Percentiles rank a stretch among this genome's conserved stretches.
Evolutionary conservation across 2,329 filamentous ascomycete species (phyloP).

Genomic region (Pseudogymnoascus sp.): DNA sequence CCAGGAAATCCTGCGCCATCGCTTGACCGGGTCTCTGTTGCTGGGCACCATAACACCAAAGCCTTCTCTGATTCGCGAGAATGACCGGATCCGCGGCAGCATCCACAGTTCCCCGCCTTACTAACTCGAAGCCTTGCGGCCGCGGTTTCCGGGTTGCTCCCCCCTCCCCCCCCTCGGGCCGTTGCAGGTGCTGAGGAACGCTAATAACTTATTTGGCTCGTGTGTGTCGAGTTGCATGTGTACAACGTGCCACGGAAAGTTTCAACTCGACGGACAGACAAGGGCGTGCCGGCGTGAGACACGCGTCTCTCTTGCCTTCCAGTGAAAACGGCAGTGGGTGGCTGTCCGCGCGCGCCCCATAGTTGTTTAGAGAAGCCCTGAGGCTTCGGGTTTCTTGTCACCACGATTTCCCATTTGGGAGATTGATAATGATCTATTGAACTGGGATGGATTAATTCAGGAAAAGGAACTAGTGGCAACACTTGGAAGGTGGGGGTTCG

Average conservation of each 20-base stretch:
- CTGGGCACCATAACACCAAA: not conserved
- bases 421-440: not conserved
- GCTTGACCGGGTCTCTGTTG: not conserved
- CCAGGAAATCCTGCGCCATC: constrained; percentile 4
- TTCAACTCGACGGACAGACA: constrained; percentile 2
- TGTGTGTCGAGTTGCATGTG: not conserved
- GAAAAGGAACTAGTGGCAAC: constrained; percentile 1
- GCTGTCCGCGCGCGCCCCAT: not conserved
- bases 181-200: constrained; percentile 3
- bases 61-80: not conserved
- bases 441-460: not conserved
- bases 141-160: not conserved
- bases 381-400: not conserved
- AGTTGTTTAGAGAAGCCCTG: not conserved
- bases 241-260: not conserved
- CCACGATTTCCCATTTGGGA: not conserved
- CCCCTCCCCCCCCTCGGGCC: not conserved
- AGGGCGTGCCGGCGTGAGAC: not conserved
- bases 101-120: not conserved
- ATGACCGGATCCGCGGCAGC: constrained; percentile 1
- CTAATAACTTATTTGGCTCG: not conserved
- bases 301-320: not conserved
- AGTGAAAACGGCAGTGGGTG: not conserved
- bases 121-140: not conserved
- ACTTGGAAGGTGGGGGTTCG: constrained; percentile 1